A percentile compares a stretch with the other conserved stretches of the same genome.
phyloP scores from a whole-genome alignment of 2,329 filamentous ascomycete species.

The Berkeleyomyces basicola region DNA sequence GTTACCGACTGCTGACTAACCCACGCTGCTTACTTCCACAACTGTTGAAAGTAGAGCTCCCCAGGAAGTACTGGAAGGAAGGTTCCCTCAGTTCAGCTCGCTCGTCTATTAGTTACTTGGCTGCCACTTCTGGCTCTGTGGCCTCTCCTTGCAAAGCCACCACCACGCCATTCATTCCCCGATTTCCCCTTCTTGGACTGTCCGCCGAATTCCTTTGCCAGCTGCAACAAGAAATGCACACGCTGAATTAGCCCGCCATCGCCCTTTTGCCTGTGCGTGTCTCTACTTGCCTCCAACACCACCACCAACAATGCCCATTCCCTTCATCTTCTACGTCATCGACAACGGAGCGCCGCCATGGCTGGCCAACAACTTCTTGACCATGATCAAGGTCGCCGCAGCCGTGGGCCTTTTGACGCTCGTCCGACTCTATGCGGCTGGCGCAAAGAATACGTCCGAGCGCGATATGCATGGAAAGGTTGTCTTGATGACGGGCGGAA shows the following conservation, averaged over 20 bases:
- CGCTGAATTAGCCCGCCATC: background rate
- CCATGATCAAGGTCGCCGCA: constrained; percentile 25
- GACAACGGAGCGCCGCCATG: constrained; percentile 33
- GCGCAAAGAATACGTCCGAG: constrained; percentile 57
- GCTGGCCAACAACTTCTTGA: constrained; percentile 29
- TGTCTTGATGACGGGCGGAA: constrained; percentile 85
- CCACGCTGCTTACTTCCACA: too few species aligned
- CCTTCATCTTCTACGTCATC: constrained; percentile 31
- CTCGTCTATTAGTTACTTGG: too few species aligned
- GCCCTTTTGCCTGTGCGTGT: background rate
- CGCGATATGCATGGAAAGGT: constrained; percentile 86
- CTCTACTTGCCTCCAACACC: background rate
- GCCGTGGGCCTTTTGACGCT: constrained; percentile 25
- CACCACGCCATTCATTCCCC: too few species aligned
- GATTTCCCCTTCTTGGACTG: too few species aligned
- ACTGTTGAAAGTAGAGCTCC: too few species aligned
- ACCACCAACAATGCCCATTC: constrained; percentile 31
- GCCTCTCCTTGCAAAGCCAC: too few species aligned
- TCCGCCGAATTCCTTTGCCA: background rate
- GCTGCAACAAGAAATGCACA: background rate
- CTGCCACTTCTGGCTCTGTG: too few species aligned
- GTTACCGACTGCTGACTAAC: too few species aligned
- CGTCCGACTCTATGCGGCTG: constrained; percentile 61
- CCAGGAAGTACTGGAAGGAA: too few species aligned
- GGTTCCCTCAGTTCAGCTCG: too few species aligned